phyloP scores from a whole-genome alignment of 371 early-diverging fungal genomes.

The Dinochytrium kinnereticum region DNA sequence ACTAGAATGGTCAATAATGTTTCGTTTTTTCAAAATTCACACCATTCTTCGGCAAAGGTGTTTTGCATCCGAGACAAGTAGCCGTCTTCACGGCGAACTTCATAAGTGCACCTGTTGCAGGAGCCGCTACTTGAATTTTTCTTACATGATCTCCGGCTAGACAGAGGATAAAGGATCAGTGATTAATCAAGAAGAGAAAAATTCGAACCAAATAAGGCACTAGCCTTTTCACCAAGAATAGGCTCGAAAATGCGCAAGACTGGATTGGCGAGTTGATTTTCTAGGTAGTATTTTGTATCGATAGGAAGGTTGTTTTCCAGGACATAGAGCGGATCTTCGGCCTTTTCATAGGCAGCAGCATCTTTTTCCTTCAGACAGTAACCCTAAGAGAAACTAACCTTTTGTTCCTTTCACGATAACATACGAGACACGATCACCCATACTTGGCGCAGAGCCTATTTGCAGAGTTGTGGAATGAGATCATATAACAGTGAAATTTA shows the following conservation, averaged over 20 bases:
- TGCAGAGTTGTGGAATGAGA: background rate
- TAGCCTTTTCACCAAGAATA: constrained; percentile 91
- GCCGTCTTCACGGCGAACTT: constrained; percentile 90
- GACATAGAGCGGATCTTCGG: constrained; percentile 99
- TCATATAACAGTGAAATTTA: background rate
- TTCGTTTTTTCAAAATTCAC: constrained; percentile 29
- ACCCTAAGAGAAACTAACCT: constrained; percentile 45
- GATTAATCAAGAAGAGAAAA: background rate
- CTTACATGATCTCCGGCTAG: constrained; percentile 93
- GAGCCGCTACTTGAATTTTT: constrained; percentile 83
- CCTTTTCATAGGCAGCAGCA: constrained; percentile 95
- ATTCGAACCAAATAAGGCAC: constrained; percentile 70
- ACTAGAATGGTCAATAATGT: constrained; percentile 13
- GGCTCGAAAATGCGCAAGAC: constrained; percentile 98
- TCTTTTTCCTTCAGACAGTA: constrained; percentile 34
- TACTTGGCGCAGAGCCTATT: constrained; percentile 85
- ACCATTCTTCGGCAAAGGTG: constrained; percentile 80
- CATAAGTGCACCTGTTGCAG: constrained; percentile 89
- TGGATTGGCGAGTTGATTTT: constrained; percentile 98
- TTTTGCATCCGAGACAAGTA: constrained; percentile 95
- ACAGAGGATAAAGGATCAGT: no score
- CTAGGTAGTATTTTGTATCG: constrained; percentile 98
- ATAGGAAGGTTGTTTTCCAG: constrained; percentile 99
- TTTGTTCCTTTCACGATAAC: constrained; percentile 95
- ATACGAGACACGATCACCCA: constrained; percentile 99